A percentile compares a stretch with the other conserved stretches of the same genome.
Conservation (phyloP, 1,284 basidiomycete species). For the Boletus semigastroideus region DNA sequence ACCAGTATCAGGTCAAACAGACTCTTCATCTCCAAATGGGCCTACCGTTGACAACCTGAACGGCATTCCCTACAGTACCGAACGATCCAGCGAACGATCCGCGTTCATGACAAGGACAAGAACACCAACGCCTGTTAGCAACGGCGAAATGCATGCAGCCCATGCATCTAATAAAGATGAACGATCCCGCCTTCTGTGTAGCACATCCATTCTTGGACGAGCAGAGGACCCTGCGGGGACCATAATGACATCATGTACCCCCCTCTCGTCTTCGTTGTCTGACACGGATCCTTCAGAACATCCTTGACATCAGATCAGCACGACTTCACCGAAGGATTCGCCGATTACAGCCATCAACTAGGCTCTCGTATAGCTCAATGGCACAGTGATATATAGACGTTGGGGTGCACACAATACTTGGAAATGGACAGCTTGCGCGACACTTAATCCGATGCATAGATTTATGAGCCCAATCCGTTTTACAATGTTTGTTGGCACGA, state of each 20-base stretch:
- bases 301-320: constrained; percentile 37
- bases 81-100: constrained; percentile 21
- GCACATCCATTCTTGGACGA: constrained; percentile 5
- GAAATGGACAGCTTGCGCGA: constrained; percentile 18
- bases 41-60: constrained; percentile 29
- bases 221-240: constrained; percentile 13
- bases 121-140: constrained; percentile 4
- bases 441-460: constrained; percentile 24
- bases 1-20: constrained; percentile 38
- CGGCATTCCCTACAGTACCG: constrained; percentile 27
- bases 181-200: constrained; percentile 10
- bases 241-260: constrained; percentile 22
- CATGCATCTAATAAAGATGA: constrained; percentile 10
- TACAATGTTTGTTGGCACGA: constrained; percentile 13
- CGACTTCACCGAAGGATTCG: constrained; percentile 36
- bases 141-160: constrained; percentile 9
- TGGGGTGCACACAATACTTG: constrained; percentile 17
- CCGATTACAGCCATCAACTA: constrained; percentile 26
- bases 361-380: constrained; percentile 13
- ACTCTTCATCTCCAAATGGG: constrained; percentile 29
- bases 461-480: constrained; percentile 21
- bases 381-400: constrained; percentile 18
- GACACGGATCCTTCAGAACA: constrained; percentile 25
- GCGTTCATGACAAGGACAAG: constrained; percentile 23
- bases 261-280: constrained; percentile 30